Percentiles rank a stretch among this genome's conserved stretches.
phyloP scores from a whole-genome alignment of 2,329 filamentous ascomycete species.

The Colletotrichum karsti region DNA sequence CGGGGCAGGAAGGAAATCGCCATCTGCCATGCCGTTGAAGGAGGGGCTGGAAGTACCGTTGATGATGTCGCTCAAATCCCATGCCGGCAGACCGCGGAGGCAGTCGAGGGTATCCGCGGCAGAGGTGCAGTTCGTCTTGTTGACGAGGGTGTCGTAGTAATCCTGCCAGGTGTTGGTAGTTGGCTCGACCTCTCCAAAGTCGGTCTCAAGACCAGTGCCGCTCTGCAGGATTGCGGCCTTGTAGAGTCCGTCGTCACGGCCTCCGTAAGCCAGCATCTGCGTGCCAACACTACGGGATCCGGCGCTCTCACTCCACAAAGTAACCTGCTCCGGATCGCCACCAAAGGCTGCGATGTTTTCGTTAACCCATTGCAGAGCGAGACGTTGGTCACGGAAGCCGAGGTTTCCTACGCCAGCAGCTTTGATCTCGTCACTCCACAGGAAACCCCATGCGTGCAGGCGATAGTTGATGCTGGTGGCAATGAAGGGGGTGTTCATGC shows the following conservation, averaged over 20 bases:
- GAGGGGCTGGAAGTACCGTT: slow-evolving; percentile 36
- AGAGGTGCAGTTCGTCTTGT: slow-evolving; percentile 30
- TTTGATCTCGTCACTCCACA: slow-evolving; percentile 52
- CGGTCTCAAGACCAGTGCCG: slow-evolving; percentile 49
- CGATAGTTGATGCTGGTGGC: slow-evolving; percentile 61
- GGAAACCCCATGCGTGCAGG: slow-evolving; percentile 60
- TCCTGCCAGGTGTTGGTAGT: slow-evolving; percentile 29
- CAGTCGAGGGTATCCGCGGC: slow-evolving; percentile 37
- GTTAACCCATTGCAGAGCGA: slow-evolving; percentile 58
- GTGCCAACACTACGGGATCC: slow-evolving; percentile 58
- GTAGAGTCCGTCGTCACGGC: slow-evolving; percentile 62
- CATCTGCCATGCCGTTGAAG: slow-evolving; percentile 41
- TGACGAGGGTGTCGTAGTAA: slow-evolving; percentile 25
- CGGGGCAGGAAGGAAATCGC: slow-evolving; percentile 48
- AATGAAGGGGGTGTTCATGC: slow-evolving; percentile 57
- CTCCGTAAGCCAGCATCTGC: slow-evolving; percentile 61
- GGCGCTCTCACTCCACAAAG: slow-evolving; percentile 63
- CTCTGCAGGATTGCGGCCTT: slow-evolving; percentile 59
- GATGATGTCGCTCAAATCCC: slow-evolving; percentile 40
- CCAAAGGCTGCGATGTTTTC: slow-evolving; percentile 60
- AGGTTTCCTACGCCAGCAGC: slow-evolving; percentile 56
- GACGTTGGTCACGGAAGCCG: slow-evolving; percentile 58
- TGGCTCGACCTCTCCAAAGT: slow-evolving; percentile 36
- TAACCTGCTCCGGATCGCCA: slow-evolving; percentile 55
- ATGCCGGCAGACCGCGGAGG: slow-evolving; percentile 40